Evolutionary conservation across 2,329 filamentous ascomycete species (phyloP), one percentile per base, ranked within the genome.

Genomic region (Domatiomyces catenatus): DNA sequence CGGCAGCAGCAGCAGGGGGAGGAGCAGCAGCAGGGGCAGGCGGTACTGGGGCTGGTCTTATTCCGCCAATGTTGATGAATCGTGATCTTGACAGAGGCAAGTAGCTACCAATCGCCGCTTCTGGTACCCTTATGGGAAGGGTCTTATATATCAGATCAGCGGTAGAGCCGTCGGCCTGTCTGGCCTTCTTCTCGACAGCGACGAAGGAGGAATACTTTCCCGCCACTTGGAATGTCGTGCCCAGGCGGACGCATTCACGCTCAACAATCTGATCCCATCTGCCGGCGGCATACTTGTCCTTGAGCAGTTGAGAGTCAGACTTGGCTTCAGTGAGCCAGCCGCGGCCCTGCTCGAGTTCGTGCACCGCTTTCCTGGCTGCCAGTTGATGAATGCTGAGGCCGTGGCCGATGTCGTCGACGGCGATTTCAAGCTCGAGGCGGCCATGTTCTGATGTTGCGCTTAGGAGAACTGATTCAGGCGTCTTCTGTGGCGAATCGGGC

Each of bases 171-270:
- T 24, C 22, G 6, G 22, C 45, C 26, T 47, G 18, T 3, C 8
- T 48, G 39, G 18, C 28, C 7, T 18, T 43, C 7, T 71, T 67
- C 54, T 81, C 71, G 1, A 84, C 71, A 1, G 84, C 84, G 2
- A 87, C 77, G 55, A 87, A 88, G 0, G 81, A 84, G 59, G 79
- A 84, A 75, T 79, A 84, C 60, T 81, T 83, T 1, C 81, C 77
- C 2, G 73, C 76, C 7, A 87, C 75, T 58, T 85, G 81, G 59
- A 78, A 85, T 51, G 73, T 69, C 10, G 80, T 71, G 0, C 83
- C 83, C 0, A 87, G 68, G 0, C 76, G 69, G 1, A 86, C 79
- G 7, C 75, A 81, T 60, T 87, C 83, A 1, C 74, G 72, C 61
- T 83, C 74, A 0, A 80, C 75, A 59, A 86, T 71, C 46, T 79